Conservation (phyloP, 2,329 filamentous ascomycete species). For the Pseudopithomyces chartarum region DNA sequence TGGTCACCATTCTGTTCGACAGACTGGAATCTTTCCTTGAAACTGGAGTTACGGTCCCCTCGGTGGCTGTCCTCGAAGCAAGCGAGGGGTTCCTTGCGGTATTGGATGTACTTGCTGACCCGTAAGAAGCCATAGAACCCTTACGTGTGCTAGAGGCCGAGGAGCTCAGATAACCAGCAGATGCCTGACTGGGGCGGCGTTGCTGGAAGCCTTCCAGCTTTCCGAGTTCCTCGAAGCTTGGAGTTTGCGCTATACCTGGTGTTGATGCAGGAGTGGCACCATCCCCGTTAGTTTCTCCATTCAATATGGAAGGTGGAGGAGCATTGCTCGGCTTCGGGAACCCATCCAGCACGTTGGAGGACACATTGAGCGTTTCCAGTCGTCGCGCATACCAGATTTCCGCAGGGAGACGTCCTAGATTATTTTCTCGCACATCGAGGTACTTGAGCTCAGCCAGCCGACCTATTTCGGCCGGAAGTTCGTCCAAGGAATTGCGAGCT, state of each 20-base stretch:
- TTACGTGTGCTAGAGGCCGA: slow-evolving; percentile 71
- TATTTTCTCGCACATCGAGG: slow-evolving; percentile 91
- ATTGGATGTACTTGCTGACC: slow-evolving; percentile 43
- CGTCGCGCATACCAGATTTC: slow-evolving; percentile 97
- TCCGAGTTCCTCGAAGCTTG: slow-evolving; percentile 79
- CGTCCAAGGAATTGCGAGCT: slow-evolving; percentile 84
- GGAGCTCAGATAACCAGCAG: slow-evolving; percentile 75
- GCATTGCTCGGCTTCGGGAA: slow-evolving; percentile 84
- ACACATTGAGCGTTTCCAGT: slow-evolving; percentile 90
- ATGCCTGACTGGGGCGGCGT: slow-evolving; percentile 83
- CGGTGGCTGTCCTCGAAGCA: slow-evolving; percentile 68
- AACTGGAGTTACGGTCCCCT: slow-evolving; percentile 62
- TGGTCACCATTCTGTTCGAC: slow-evolving; percentile 78
- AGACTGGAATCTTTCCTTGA: slow-evolving; percentile 87
- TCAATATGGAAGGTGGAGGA: slow-evolving; percentile 61
- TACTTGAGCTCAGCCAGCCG: slow-evolving; percentile 82
- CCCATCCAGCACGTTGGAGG: slow-evolving; percentile 86
- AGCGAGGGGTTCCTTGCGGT: slow-evolving; percentile 75
- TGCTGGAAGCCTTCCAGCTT: slow-evolving; percentile 66
- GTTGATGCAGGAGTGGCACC: slow-evolving; percentile 54
- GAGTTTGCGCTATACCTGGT: slow-evolving; percentile 54
- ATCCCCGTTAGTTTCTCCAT: slow-evolving; percentile 40
- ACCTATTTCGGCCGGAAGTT: slow-evolving; percentile 85
- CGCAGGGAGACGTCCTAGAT: slow-evolving; percentile 82
- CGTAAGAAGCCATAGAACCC: slow-evolving; percentile 81